phyloP scores from a whole-genome alignment of 495 filamentous ascomycete species.

The Talaromyces trachyspermus region DNA sequence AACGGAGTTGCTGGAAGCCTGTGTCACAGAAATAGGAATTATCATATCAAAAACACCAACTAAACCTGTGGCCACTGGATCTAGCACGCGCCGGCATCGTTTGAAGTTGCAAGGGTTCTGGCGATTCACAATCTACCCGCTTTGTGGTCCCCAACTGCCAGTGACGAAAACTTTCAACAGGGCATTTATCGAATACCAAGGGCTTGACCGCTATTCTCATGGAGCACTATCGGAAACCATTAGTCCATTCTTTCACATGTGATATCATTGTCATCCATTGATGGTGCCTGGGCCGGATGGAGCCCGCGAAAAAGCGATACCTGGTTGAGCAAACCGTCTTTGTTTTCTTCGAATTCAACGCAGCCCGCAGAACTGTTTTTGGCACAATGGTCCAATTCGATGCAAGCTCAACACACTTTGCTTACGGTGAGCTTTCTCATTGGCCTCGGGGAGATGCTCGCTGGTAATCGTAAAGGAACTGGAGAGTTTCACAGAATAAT shows the following conservation, averaged over 20 bases:
- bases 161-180: not conserved
- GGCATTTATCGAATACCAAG: too few relatives aligned
- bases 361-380: not conserved
- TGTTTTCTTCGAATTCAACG: too few relatives aligned
- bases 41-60: too few relatives aligned
- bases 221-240: not conserved
- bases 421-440: not conserved
- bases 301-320: not conserved
- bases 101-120: conserved; percentile 1
- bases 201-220: conserved; percentile 7
- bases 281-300: not conserved
- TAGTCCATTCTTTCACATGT: not conserved
- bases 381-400: conserved; percentile 1
- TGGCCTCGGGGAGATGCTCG: not conserved
- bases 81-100: conserved; percentile 1
- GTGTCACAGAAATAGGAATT: conserved; percentile 5
- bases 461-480: not conserved
- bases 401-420: conserved; percentile 4
- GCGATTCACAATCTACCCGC: conserved; percentile 6
- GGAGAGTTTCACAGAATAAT: not conserved
- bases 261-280: not conserved
- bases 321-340: too few relatives aligned
- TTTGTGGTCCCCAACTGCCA: conserved; percentile 5
- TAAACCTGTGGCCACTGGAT: conserved; percentile 1
- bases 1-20: not conserved